Conservation (phyloP, 768 basidiomycete genomes). For the Tephrocybe sp. region DNA sequence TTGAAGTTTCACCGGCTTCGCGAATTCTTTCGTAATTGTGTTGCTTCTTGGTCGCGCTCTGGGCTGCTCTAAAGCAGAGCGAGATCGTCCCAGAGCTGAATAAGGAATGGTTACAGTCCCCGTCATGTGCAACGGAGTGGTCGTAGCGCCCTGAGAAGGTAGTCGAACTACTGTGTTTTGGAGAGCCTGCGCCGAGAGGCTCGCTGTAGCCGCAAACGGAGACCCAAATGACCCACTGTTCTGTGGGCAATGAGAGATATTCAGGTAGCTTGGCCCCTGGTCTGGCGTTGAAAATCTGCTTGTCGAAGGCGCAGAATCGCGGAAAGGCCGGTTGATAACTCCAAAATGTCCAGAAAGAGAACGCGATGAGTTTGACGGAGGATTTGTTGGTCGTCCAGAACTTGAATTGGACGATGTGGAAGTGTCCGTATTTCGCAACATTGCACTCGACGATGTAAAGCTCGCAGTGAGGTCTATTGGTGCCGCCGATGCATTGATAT, state of each 20-base stretch:
- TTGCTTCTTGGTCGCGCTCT: background rate
- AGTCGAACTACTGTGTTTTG: background rate
- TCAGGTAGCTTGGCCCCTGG: too few relatives aligned
- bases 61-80: background rate
- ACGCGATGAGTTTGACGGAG: background rate
- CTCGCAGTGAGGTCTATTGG: background rate
- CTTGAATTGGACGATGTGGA: background rate
- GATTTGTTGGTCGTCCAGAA: background rate
- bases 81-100: background rate
- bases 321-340: too few relatives aligned
- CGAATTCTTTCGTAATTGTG: background rate
- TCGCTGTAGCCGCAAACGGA: too few relatives aligned
- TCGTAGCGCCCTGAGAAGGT: background rate
- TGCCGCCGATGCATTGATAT: conserved; percentile 8
- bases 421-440: conserved; percentile 2
- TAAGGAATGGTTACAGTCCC: background rate
- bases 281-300: too few relatives aligned
- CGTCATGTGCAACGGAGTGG: background rate
- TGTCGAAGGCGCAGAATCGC: too few relatives aligned
- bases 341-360: too few relatives aligned
- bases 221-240: too few relatives aligned
- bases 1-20: conserved; percentile 2
- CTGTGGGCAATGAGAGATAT: too few relatives aligned
- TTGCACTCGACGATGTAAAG: conserved; percentile 8
- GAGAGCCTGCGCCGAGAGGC: too few relatives aligned